A percentile compares a stretch with the other conserved stretches of the same genome.
Evolutionary conservation across 306 rosid species (phyloP).

Genomic region (Begonia loranthoides): DNA sequence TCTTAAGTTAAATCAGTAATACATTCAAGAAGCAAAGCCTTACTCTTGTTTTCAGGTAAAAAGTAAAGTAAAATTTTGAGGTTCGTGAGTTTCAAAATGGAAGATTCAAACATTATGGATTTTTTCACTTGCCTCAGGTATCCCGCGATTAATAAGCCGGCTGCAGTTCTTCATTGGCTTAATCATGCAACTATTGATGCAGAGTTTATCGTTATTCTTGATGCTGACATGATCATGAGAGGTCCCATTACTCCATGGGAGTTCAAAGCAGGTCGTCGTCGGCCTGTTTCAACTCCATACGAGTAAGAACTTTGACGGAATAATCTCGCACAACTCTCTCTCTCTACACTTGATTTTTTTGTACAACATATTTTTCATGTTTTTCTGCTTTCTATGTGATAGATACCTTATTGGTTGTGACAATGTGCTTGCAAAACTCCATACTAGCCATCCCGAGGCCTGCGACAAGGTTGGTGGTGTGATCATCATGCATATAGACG

Average conservation of each 20-base stretch:
- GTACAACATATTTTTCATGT: slow-evolving; percentile 3
- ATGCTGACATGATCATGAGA: slow-evolving; percentile 96
- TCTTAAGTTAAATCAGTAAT: no score
- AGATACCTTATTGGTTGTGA: slow-evolving; percentile 96
- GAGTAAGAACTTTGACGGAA: slow-evolving; percentile 42
- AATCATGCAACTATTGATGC: slow-evolving; percentile 78
- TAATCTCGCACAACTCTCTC: not conserved
- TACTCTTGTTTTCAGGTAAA: no score
- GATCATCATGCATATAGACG: slow-evolving; percentile 92
- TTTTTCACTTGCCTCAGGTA: slow-evolving; percentile 42
- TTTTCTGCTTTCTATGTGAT: slow-evolving; percentile 14
- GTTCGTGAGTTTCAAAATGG: not conserved
- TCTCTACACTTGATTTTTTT: slow-evolving; percentile 1
- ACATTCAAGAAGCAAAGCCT: no score
- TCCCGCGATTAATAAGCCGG: slow-evolving; percentile 98
- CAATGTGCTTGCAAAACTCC: slow-evolving; percentile 84
- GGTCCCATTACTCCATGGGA: slow-evolving; percentile 98
- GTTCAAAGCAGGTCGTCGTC: slow-evolving; percentile 83
- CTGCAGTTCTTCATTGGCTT: slow-evolving; percentile 98
- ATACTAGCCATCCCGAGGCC: slow-evolving; percentile 90
- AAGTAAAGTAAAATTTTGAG: no score
- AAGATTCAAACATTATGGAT: not conserved
- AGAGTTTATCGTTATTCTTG: slow-evolving; percentile 91
- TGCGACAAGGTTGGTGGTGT: slow-evolving; percentile 99
- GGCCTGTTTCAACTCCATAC: slow-evolving; percentile 93